Evolutionary conservation across 164 flowering plant species (phyloP).

Genomic region (Magnolia changhungtana): DNA sequence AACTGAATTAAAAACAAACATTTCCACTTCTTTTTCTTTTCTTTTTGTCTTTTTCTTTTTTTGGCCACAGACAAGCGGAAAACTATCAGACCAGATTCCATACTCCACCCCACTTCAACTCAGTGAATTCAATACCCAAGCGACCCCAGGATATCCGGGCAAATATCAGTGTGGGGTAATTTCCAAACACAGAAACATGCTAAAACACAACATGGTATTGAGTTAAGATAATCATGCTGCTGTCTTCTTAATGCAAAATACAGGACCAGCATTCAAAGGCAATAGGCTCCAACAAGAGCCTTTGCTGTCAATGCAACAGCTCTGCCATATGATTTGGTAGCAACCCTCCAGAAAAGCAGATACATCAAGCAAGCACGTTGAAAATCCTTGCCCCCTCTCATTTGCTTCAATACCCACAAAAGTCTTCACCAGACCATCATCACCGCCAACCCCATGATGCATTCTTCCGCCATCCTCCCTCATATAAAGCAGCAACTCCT

Average conservation of each 20-base stretch:
- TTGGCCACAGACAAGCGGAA: too few relatives aligned
- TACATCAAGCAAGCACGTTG: constrained; percentile 75
- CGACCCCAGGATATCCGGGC: too few relatives aligned
- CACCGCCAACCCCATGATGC: constrained; percentile 7
- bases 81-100: too few relatives aligned
- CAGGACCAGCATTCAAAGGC: constrained; percentile 52
- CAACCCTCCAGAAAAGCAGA: constrained; percentile 63
- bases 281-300: constrained; percentile 69
- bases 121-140: too few relatives aligned
- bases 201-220: too few relatives aligned
- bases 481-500: constrained; percentile 40
- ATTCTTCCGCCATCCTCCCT: constrained; percentile 11
- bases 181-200: too few relatives aligned
- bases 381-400: constrained; percentile 71
- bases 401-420: constrained; percentile 45
- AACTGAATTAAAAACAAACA: too few relatives aligned
- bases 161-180: too few relatives aligned
- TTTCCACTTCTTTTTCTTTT: too few relatives aligned
- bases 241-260: constrained; percentile 34
- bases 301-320: constrained; percentile 57
- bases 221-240: neutral
- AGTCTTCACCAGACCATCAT: constrained; percentile 20
- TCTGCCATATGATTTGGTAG: constrained; percentile 64
- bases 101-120: too few relatives aligned
- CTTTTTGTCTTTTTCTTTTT: too few relatives aligned